Percentiles rank a stretch among this genome's conserved stretches.
phyloP scores from a whole-genome alignment of 2,329 filamentous ascomycete species.

The Lachnellula subtilissima region DNA sequence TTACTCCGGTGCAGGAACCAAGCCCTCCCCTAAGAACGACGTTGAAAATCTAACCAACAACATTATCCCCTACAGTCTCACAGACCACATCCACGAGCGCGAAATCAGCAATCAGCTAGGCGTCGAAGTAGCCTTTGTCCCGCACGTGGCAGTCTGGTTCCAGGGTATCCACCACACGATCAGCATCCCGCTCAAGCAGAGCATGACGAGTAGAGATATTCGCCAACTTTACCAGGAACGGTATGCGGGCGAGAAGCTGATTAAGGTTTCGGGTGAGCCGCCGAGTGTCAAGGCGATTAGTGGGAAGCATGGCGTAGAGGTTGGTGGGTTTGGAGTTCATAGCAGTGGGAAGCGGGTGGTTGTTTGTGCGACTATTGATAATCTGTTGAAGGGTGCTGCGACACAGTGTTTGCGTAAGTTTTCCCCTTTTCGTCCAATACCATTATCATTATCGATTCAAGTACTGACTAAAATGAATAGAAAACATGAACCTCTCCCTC shows the following conservation, averaged over 20 bases:
- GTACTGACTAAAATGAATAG: constrained; percentile 37
- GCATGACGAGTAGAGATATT: constrained; percentile 87
- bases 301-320: constrained; percentile 83
- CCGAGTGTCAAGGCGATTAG: constrained; percentile 81
- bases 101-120: constrained; percentile 81
- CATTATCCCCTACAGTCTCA: constrained; percentile 84
- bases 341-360: constrained; percentile 85
- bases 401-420: constrained; percentile 86
- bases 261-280: constrained; percentile 85
- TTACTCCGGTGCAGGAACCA: constrained; percentile 92
- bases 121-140: constrained; percentile 73
- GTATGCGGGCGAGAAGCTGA: constrained; percentile 90
- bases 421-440: constrained; percentile 5
- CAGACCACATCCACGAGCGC: constrained; percentile 90
- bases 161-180: constrained; percentile 91
- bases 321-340: constrained; percentile 93
- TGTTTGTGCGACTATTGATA: constrained; percentile 91
- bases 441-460: constrained; percentile 2
- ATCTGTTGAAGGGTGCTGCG: constrained; percentile 86
- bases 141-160: constrained; percentile 96
- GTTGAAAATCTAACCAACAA: constrained; percentile 78
- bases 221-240: constrained; percentile 93
- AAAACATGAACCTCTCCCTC: constrained; percentile 92
- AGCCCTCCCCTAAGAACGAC: constrained; percentile 92
- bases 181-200: constrained; percentile 78